phyloP scores from a whole-genome alignment of 2,329 filamentous ascomycete genomes.

The Pestalotiopsis sp. region DNA sequence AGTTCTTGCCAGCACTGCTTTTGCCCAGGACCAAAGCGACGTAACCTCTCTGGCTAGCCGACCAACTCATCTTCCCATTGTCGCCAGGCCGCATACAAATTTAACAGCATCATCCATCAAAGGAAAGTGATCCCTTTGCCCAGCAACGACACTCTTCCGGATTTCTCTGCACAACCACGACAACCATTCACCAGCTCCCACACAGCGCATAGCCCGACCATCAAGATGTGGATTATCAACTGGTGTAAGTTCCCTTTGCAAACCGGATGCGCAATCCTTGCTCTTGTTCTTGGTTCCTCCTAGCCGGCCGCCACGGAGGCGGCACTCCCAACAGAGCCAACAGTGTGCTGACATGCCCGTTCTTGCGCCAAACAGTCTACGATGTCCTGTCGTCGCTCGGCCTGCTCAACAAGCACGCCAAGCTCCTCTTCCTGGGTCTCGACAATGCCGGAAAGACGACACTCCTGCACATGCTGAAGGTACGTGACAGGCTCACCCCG shows the following conservation, averaged over 20 bases:
- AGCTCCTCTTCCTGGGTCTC: conserved; percentile 89
- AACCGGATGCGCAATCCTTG: conserved; percentile 8
- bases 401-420: conserved; percentile 93
- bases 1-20: conserved; percentile 10
- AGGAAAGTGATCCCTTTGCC: not conserved
- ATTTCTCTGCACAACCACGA: not conserved
- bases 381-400: conserved; percentile 86
- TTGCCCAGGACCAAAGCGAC: not conserved
- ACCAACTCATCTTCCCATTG: conserved; percentile 5
- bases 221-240: conserved; percentile 88
- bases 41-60: conserved; percentile 1
- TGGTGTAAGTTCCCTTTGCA: conserved; percentile 71
- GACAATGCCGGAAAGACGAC: conserved; percentile 97
- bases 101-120: not conserved
- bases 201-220: conserved; percentile 15
- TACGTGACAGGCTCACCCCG: conserved; percentile 43
- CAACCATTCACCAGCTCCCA: not conserved
- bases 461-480: conserved; percentile 93
- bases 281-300: not conserved
- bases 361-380: conserved; percentile 63
- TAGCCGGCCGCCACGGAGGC: not conserved
- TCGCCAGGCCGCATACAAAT: conserved; percentile 2
- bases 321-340: not conserved
- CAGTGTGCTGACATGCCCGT: conserved; percentile 24
- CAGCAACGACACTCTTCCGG: not conserved